Base-by-base conservation (phyloP, 2,329 filamentous ascomycete species). In the Cytospora schulzeri region DNA sequence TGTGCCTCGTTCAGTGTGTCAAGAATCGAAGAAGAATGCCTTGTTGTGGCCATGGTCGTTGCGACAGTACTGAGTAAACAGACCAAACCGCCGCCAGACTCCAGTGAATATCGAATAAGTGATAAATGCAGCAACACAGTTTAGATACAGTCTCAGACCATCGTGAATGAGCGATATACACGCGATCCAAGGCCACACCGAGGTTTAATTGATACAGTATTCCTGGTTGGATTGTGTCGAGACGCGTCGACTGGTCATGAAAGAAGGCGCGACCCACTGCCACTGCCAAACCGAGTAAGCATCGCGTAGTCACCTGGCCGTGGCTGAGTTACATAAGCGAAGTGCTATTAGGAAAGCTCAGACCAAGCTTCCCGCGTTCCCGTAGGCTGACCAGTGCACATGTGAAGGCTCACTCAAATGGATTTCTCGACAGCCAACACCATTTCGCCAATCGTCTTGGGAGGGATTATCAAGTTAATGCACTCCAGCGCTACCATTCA, bases 1-100 rank as follows among this genome's bases (percentile, higher is more conserved):
- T 88, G 85, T 19, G 85, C 85, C 48, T 77, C 69, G 68, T 88
- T 88, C 33, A 87, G 76, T 54, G 79, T 81, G 62, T 74, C 72
- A 66, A 87, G 74, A 59, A 85, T 76, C 57, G 75, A 65, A 29
- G 64, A 50, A 28, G 68, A 67, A 28, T 61, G 51, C 57, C 60
- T 66, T 58, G 68, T 65, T 50, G 65, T 33, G 41, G 66, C 64
- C 35, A 64, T 63, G 62, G 57, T 65, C 59, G 55, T 24, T 11
- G 48, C 12, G 35, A 29, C 56, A 41, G 56, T 15, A 35, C 14
- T 35, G 33, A 35, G 33, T 29, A 64, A 61, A 58, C 63, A 59
- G 28, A 60, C 29, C 57, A 19, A 50, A 33, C 33, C n/a, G 38
- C 56, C 28, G 4, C 50, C 51, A 15, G 19, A 26, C 50, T 29